Base-by-base conservation (phyloP, 331 rosid genomes). In the Quercus tomentella region DNA sequence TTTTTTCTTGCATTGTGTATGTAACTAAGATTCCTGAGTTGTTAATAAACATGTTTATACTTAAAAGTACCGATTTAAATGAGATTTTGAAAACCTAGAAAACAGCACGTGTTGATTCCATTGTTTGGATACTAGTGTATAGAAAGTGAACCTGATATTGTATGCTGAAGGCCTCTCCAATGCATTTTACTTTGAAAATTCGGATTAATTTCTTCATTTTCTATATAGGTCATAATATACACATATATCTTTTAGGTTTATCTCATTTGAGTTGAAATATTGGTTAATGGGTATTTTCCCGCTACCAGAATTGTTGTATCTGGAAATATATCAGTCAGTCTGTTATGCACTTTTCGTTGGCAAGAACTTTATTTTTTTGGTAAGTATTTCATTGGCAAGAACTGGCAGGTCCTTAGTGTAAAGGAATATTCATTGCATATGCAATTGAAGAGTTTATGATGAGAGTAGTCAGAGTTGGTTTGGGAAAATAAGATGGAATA, bases 371-470 rank as follows among this genome's bases (percentile, higher is more conserved):
- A 7, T 7, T 7, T 37, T 7, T 37, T 7, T 2, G 45, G 1
- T 2, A 41, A 41, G 45, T 41, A 18, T 28, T 73, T 25, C 77
- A 60, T 35, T 82, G 30, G 16, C 60, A 21, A 49, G 72, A 56
- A 76, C 49, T 68, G 68, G 22, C 66, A 37, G 22, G 69, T 79
- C 52, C 33, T 58, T 49, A 9, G 17, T 60, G 31, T 4, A 60
- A 22, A 23, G 66, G 67, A 76, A 76, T 74, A 37, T 31, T 75
- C 72, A 52, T 61, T 77, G 57, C 69, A n/a, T 22, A 37, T 56
- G 31, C 69, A 74, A 73, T 72, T 65, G 63, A 74, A 67, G 33
- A 14, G 25, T 4, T 6, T 66, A 66, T 67, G 72, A 8, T 6
- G 25, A 58, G 26, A n/a, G 66, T 10, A 58, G 14, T 22, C 26